Evolutionary conservation across 1,284 basidiomycete genomes (phyloP), one percentile per base, ranked within the genome.

Genomic region (Moesziomyces parantarcticus): DNA sequence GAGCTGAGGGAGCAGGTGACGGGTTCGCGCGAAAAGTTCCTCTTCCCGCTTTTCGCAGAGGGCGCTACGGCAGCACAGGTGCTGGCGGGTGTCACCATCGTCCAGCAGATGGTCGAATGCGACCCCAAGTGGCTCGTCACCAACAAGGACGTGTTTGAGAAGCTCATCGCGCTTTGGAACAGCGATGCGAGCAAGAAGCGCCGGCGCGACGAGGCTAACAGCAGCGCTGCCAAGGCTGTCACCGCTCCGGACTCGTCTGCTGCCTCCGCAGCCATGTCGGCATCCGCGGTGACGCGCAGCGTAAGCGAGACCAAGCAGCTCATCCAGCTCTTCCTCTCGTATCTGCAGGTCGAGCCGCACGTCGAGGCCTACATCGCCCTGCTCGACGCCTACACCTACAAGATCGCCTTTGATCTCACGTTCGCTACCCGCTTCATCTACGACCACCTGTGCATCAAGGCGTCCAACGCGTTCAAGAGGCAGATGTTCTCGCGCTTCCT

Each of bases 361-460:
- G 89, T 96, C 54, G 93, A 97, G 77, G 86, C 97, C 3, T 86
- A 98, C 40, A 94, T 97, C 83, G 93, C 97, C 58, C 86, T 98
- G 42, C 89, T 93, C 50, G 89, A 91, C 36, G 87, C 94, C 42
- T 97, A 92, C 86, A 90, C 91, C 32, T 90, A 92, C 71, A 89
- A 90, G 64, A 88, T 92, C 14, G 90, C 92, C 3, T 89, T 95
- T 81, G 94, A 99, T 81, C 87, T 93, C 42, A 89, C 92, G 26
- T 88, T 87, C 50, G 87, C 92, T n/a, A 90, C 92, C 0, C 90
- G 91, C 65, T 98, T 98, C 86, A 88, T 99, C 20, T 96, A 96
- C 83, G 87, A 89, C 32, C 92, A 93, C 74, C 91, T 97, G 36
- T 92, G 94, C 6, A 80, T 87, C 39, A 85, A 85, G 63, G 85